These are phyloP conservation scores for Leptodermis oblonga DNA, from an alignment of 257 asterid genomes.

Conservation along the genomic window DNA sequence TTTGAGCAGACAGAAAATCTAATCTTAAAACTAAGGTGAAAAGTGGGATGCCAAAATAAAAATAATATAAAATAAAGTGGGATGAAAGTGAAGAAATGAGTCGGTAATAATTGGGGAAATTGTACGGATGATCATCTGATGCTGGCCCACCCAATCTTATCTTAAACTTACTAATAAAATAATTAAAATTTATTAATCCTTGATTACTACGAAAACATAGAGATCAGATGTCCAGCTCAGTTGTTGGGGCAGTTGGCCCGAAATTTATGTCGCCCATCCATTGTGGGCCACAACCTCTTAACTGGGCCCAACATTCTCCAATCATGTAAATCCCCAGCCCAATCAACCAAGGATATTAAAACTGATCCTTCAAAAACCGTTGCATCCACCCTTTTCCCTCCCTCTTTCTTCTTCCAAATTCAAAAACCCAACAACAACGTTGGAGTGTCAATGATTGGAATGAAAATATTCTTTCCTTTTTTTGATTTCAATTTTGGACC, in stretches of 20 bases:
- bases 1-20: no score
- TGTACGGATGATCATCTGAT: not conserved
- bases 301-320: not conserved
- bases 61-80: no score
- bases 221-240: constrained; percentile 14
- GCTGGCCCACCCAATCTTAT: not conserved
- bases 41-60: no score
- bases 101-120: not conserved
- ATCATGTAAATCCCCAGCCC: not conserved
- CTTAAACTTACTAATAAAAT: no score
- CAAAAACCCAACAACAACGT: no score
- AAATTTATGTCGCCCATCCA: constrained; percentile 2
- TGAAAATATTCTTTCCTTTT: not conserved
- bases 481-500: not conserved
- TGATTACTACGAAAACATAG: constrained; percentile 4
- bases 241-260: constrained; percentile 39
- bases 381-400: constrained; percentile 17
- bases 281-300: not conserved
- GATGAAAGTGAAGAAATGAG: not conserved
- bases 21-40: no score
- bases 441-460: not conserved
- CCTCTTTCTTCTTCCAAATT: no score
- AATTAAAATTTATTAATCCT: no score
- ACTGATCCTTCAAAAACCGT: constrained; percentile 25
- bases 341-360: constrained; percentile 22